Evolutionary conservation across 2,329 filamentous ascomycete genomes (phyloP).

Genomic region (Mycogone perniciosa): DNA sequence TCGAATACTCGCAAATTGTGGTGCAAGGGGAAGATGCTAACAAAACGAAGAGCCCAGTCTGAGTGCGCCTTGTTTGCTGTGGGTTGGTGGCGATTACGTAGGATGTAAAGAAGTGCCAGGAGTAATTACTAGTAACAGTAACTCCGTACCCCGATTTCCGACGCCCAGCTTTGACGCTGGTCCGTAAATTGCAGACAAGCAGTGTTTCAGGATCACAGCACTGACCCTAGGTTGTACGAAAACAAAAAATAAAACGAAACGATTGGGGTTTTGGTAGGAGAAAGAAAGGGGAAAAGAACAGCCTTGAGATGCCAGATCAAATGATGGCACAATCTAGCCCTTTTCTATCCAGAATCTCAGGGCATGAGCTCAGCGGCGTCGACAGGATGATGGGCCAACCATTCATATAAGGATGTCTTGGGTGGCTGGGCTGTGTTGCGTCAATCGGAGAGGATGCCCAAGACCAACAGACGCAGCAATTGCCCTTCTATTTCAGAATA

Average conservation of each 20-base stretch:
- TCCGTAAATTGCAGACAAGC: background rate
- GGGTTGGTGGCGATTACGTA: slow-evolving; percentile 11
- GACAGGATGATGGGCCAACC: slow-evolving; percentile 5
- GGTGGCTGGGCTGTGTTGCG: slow-evolving; percentile 10
- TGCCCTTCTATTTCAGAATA: background rate
- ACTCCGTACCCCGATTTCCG: no score
- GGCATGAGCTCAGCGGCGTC: slow-evolving; percentile 2
- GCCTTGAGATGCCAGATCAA: background rate
- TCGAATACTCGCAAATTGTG: background rate
- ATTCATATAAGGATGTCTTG: background rate
- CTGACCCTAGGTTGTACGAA: no score
- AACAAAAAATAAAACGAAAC: background rate
- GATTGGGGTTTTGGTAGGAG: background rate
- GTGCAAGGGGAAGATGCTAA: background rate
- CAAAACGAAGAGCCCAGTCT: background rate
- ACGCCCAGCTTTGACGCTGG: background rate
- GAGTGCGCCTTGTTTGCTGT: slow-evolving; percentile 3
- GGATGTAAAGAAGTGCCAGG: background rate
- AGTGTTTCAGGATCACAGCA: background rate
- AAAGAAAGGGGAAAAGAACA: background rate
- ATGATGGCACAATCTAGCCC: background rate
- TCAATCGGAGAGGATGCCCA: slow-evolving; percentile 4
- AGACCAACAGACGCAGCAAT: background rate
- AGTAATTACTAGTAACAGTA: background rate
- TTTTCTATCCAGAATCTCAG: background rate